Evolutionary conservation across 2,329 filamentous ascomycete species (phyloP), one percentile per base, ranked within the genome.

Genomic region (Sclerotinia borealis): DNA sequence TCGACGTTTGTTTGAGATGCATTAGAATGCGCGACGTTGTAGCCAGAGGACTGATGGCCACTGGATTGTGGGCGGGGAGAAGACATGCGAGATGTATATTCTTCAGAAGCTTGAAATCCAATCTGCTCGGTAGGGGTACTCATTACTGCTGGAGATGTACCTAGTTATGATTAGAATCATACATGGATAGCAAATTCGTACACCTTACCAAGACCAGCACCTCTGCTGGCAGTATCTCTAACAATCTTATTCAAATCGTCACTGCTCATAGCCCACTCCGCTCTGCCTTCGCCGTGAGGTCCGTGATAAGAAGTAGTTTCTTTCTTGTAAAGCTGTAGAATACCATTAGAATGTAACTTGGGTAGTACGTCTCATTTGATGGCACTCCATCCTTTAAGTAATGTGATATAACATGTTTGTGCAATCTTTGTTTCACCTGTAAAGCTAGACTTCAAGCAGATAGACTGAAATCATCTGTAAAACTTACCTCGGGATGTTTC

Each of bases 201-300:
- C 68, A 48, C 65, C 77, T 78, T 81, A 83, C 81, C 81, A 70
- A 81, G 75, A 70, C 79, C 80, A 71, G 76, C 75, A 61, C 81
- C 80, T 69, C 79, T 81, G 69, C 77, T 82, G 61, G 81, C 77
- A 43, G 88, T 92, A 48, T 90, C 84, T 67, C 87, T 85, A 63
- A 98, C 92, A 69, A 98, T 88, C 78, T 90, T 92, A 77, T 96
- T 96, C 69, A 98, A 78, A 72, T 96, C 91, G 48, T 92, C 90
- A 71, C 90, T 93, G 77, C 90, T 95, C 85, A 96, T 84, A 63
- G 92, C 91, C 78, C 89, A 96, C 73, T 95, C 90, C 56, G 85
- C 68, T 60, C 68, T 80, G 36, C 83, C 83, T 56, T 82, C 83
- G 63, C 81, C 80, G 59, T 60, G 55, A 37, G 61, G 64, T 31